Conservation (phyloP, 2,329 filamentous ascomycete genomes). For the Rutstroemia sp. region DNA sequence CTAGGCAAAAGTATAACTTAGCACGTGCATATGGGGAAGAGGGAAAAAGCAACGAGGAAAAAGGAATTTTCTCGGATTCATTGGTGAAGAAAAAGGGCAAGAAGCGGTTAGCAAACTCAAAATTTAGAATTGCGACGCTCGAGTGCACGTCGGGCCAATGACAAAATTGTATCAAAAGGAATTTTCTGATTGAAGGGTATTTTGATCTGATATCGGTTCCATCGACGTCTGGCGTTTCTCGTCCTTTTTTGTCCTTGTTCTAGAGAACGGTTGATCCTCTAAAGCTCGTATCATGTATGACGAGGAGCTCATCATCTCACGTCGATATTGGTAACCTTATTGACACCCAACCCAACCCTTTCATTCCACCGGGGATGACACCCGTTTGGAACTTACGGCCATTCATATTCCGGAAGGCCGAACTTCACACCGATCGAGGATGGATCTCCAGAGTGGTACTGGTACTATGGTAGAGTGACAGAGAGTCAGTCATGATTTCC, state of each 20-base stretch:
- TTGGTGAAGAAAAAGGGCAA: background rate
- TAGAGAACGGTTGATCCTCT: background rate
- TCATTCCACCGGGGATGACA: background rate
- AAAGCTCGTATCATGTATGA: background rate
- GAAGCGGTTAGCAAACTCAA: background rate
- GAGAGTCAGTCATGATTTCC: too few relatives aligned
- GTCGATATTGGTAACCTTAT: background rate
- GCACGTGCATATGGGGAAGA: too few relatives aligned
- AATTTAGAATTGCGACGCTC: background rate
- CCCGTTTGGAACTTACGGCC: background rate
- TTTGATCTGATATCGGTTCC: background rate
- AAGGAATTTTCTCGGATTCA: too few relatives aligned
- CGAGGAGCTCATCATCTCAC: background rate
- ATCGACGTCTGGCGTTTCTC: too few relatives aligned
- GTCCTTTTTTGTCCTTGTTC: too few relatives aligned
- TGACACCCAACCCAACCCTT: background rate
- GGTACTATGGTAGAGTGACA: too few relatives aligned
- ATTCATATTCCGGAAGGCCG: background rate
- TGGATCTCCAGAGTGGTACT: background rate
- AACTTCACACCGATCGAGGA: background rate
- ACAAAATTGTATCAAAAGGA: background rate
- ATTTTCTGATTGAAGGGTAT: constrained; percentile 6
- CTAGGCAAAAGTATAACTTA: too few relatives aligned
- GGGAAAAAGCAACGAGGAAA: too few relatives aligned
- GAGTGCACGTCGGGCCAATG: background rate